phyloP scores from a whole-genome alignment of 139 green algal genomes.

The Nannochloris sp. region DNA sequence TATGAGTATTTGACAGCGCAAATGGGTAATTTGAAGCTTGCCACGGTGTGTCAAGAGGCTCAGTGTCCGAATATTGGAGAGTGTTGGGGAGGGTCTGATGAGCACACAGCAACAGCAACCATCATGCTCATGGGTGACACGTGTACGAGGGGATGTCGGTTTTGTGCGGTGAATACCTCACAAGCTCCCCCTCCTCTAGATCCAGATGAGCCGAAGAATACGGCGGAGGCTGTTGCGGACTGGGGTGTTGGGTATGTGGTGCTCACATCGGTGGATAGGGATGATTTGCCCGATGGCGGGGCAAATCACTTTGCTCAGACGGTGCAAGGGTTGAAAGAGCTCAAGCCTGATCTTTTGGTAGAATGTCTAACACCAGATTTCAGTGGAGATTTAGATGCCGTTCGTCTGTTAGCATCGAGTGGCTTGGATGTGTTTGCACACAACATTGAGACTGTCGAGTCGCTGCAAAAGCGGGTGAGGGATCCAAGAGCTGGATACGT shows the following conservation, averaged over 20 bases:
- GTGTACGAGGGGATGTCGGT: conserved; percentile 82
- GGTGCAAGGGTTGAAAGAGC: conserved; percentile 45
- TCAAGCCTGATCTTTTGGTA: conserved; percentile 66
- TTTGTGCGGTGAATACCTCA: conserved; percentile 80
- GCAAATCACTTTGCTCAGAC: conserved; percentile 75
- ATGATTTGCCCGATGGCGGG: conserved; percentile 85
- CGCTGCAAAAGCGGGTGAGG: conserved; percentile 62
- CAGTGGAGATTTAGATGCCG: conserved; percentile 61
- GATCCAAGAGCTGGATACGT: conserved; percentile 79
- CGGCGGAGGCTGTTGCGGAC: conserved; percentile 60
- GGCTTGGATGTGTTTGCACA: conserved; percentile 98
- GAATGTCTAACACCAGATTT: conserved; percentile 94
- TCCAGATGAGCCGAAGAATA: conserved; percentile 65
- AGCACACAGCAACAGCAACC: conserved; percentile 77
- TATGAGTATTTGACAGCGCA: conserved; percentile 77
- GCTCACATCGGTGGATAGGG: conserved; percentile 78
- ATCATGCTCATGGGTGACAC: conserved; percentile 91
- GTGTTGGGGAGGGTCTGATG: conserved; percentile 74
- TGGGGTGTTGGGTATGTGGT: conserved; percentile 87
- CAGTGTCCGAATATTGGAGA: conserved; percentile 95
- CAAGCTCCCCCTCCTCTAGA: conserved; percentile 56
- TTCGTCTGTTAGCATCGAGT: conserved; percentile 54
- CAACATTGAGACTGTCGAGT: conserved; percentile 98
- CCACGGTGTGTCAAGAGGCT: conserved; percentile 95
- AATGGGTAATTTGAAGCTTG: conserved; percentile 88